Conservation (phyloP, 768 basidiomycete genomes). For the Boletus fagicola region DNA sequence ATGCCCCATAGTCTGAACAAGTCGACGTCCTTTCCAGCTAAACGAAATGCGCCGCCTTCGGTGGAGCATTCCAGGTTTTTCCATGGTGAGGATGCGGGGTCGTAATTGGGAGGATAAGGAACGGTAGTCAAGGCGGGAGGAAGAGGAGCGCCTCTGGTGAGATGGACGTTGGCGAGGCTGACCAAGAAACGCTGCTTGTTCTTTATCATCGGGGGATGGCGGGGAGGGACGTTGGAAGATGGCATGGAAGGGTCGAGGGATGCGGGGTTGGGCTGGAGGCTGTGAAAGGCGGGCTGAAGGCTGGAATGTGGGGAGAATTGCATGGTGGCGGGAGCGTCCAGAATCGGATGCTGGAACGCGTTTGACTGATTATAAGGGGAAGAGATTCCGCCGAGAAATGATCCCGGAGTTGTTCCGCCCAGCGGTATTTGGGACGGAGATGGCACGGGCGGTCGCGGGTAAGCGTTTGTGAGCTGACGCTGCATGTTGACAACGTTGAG, state of each 20-base stretch:
- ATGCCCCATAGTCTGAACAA: slow-evolving; percentile 71
- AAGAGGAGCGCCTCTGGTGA: slow-evolving; percentile 57
- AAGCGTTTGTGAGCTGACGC: slow-evolving; percentile 53
- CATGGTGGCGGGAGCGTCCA: slow-evolving; percentile 39
- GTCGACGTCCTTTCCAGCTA: slow-evolving; percentile 75
- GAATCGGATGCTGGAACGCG: slow-evolving; percentile 40
- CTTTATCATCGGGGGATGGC: slow-evolving; percentile 43
- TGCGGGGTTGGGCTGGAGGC: slow-evolving; percentile 32
- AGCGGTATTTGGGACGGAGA: slow-evolving; percentile 34
- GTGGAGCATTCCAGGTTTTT: slow-evolving; percentile 58
- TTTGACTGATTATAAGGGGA: slow-evolving; percentile 29
- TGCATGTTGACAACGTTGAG: slow-evolving; percentile 56
- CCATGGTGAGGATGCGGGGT: slow-evolving; percentile 63
- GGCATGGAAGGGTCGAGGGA: slow-evolving; percentile 48
- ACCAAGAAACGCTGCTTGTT: slow-evolving; percentile 62
- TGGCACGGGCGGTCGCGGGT: slow-evolving; percentile 45
- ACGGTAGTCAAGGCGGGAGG: slow-evolving; percentile 73
- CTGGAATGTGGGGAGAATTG: slow-evolving; percentile 44
- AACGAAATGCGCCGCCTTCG: slow-evolving; percentile 61
- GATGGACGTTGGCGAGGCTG: slow-evolving; percentile 60
- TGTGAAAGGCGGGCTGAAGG: slow-evolving; percentile 46
- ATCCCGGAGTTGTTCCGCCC: slow-evolving; percentile 64
- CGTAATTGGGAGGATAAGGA: slow-evolving; percentile 54
- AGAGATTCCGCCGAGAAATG: slow-evolving; percentile 63
- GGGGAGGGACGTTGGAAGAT: slow-evolving; percentile 36